These are phyloP conservation scores for Trypanosoma vivax DNA, from an alignment of 208 protist genomes.

Conservation along the genomic window DNA sequence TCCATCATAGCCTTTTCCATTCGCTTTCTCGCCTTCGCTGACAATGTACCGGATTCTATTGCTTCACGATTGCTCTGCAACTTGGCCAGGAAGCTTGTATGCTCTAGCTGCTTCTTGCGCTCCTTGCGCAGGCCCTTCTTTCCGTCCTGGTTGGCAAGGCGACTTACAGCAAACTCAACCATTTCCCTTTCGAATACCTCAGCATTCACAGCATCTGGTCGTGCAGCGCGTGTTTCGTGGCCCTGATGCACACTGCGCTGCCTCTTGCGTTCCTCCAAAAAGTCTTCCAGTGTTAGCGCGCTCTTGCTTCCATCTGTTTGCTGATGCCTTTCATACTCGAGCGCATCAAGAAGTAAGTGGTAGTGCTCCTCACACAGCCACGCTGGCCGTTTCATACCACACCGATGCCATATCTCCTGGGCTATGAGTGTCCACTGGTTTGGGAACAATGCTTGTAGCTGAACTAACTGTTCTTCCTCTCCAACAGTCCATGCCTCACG, in stretches of 20 bases:
- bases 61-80: conserved; percentile 97
- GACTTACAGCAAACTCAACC: conserved; percentile 97
- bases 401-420: conserved; percentile 53
- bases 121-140: conserved; percentile 99
- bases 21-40: conserved; percentile 45
- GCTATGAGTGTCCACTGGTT: conserved; percentile 98
- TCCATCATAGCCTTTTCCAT: conserved; percentile 74
- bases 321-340: conserved; percentile 65
- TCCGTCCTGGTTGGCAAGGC: conserved; percentile 99
- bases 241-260: conserved; percentile 56
- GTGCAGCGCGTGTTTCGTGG: conserved; percentile 95
- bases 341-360: conserved; percentile 92
- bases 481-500: conserved; percentile 98
- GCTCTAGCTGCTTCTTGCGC: conserved; percentile 96
- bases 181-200: conserved; percentile 98
- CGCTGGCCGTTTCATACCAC: conserved; percentile 92
- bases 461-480: conserved; percentile 99
- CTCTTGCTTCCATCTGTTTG: conserved; percentile 13
- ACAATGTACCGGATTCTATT: conserved; percentile 93
- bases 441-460: conserved; percentile 98
- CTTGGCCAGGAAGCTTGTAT: conserved; percentile 94
- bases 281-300: conserved; percentile 56
- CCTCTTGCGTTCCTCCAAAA: conserved; percentile 59
- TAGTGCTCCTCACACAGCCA: conserved; percentile 99
- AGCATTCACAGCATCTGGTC: conserved; percentile 96